Conservation (phyloP, 371 early-diverging fungal species). For the Actinomortierella wolfii region DNA sequence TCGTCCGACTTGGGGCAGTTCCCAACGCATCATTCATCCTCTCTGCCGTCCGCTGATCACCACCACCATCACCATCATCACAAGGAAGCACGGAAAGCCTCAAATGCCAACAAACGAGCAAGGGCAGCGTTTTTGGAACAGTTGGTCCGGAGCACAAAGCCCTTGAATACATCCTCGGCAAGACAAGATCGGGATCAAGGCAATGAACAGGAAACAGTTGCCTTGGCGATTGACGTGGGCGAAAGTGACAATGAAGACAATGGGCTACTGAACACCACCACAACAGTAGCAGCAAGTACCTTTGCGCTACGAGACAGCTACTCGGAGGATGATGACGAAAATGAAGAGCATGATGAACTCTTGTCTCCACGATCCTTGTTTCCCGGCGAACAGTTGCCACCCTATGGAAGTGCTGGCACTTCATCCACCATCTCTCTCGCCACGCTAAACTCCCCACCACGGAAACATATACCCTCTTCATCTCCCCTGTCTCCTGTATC, state of each 20-base stretch:
- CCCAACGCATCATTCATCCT: neutral
- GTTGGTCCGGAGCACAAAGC: neutral
- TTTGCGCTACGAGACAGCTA: conserved; percentile 13
- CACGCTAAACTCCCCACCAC: conserved; percentile 2
- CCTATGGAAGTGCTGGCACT: too few relatives aligned
- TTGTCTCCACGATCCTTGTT: conserved; percentile 17
- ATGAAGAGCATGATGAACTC: conserved; percentile 28
- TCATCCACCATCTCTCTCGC: too few relatives aligned
- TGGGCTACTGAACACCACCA: neutral
- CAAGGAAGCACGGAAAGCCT: neutral
- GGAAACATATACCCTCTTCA: conserved; percentile 20
- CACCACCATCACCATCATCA: too few relatives aligned
- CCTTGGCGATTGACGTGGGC: neutral
- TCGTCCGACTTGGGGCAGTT: conserved; percentile 1
- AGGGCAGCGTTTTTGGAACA: too few relatives aligned
- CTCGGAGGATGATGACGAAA: conserved; percentile 38
- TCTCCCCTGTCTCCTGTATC: conserved; percentile 21
- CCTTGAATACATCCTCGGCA: neutral
- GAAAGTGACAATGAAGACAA: too few relatives aligned
- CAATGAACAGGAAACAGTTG: neutral
- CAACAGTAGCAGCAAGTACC: neutral
- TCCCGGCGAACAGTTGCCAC: too few relatives aligned
- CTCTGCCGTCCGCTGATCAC: too few relatives aligned
- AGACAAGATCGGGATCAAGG: neutral
- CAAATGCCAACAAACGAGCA: neutral